Evolutionary conservation across 169 alveolate species (phyloP).

Genomic region (Eimeria mitis): DNA sequence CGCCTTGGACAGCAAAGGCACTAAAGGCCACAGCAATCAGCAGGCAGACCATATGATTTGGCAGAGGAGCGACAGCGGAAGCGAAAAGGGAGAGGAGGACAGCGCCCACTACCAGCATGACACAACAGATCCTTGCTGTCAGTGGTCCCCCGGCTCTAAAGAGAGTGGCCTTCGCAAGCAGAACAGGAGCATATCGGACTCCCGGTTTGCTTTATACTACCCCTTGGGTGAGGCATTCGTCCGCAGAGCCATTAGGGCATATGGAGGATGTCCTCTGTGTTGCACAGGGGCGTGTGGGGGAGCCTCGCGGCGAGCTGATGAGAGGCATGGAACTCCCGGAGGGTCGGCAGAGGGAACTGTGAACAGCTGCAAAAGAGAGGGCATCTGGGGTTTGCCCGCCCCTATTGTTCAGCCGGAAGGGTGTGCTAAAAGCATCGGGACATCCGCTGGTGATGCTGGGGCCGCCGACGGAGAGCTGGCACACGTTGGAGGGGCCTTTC

Average conservation of each 20-base stretch:
- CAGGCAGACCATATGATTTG: not conserved
- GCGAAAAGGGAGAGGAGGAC: constrained; percentile 10
- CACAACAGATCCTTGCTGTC: constrained; percentile 32
- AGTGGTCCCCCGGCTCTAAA: not conserved
- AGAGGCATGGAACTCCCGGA: not conserved
- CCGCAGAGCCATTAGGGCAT: constrained; percentile 25
- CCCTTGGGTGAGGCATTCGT: constrained; percentile 62
- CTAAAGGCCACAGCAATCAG: not conserved
- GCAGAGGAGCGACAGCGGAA: not conserved
- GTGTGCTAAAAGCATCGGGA: not conserved
- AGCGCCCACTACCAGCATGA: constrained; percentile 31
- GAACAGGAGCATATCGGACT: constrained; percentile 25
- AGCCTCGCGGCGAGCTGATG: constrained; percentile 10
- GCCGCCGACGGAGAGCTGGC: constrained; percentile 6
- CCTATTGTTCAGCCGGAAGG: constrained; percentile 35
- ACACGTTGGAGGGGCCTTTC: constrained; percentile 11
- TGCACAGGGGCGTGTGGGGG: constrained; percentile 49
- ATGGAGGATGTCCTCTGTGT: constrained; percentile 61
- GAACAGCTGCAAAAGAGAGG: not conserved
- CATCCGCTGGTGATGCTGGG: constrained; percentile 1
- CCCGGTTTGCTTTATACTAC: constrained; percentile 41
- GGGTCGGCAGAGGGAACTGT: not conserved
- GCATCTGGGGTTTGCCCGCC: constrained; percentile 42
- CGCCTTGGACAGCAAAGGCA: not conserved
- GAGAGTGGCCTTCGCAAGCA: constrained; percentile 17